Base-by-base conservation (phyloP, 371 early-diverging fungal species). In the Coemansia sp. region DNA sequence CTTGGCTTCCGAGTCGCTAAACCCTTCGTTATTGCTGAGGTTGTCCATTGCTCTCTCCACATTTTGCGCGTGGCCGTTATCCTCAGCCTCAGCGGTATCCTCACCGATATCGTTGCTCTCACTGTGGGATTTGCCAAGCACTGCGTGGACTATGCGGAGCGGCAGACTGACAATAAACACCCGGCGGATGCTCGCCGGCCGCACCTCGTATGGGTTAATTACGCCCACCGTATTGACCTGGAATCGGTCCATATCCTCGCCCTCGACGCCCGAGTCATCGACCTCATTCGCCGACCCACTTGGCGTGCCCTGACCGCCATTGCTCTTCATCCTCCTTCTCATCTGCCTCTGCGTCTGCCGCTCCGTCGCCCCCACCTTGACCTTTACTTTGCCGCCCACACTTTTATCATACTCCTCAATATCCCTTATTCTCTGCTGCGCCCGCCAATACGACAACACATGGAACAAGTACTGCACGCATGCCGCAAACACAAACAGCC, bases 381-480 rank as follows among this genome's bases (percentile, higher is more conserved):
- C 60, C 64, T 56, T 50, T 14, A 67, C 16, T 28, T 57, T 63
- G 8, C 63, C 66, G 23, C 68, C 72, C 8, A 40, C n/a, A 18
- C 40, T 37, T 21, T 28, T 21, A 16, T 48, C 44, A 21, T 72
- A 64, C 47, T 40, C 55, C 57, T 81, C 81, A 0, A 82, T 44
- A 12, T 62, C 69, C n/a, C 54, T 23, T 55, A 92, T 88, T 30
- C 86, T 71, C 51, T 81, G 80, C 62, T 82, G 84, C 40, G 90
- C 90, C 63, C 88, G 86, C 75, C 81, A 71, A 61, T 84, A 90
- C 63, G 86, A 84, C 62, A 92, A 80, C 67, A 83, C 83, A 42
- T 82, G 82, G 33, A 84, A 87, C 60, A 92, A 40, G 63, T 89
- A 89, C 72, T 93, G 91, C 81, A 91, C 82, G 12, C 80, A 83